These are phyloP conservation scores for Pyrrhoderma noxium DNA, from an alignment of 1,284 basidiomycete species.

Conservation along the genomic window DNA sequence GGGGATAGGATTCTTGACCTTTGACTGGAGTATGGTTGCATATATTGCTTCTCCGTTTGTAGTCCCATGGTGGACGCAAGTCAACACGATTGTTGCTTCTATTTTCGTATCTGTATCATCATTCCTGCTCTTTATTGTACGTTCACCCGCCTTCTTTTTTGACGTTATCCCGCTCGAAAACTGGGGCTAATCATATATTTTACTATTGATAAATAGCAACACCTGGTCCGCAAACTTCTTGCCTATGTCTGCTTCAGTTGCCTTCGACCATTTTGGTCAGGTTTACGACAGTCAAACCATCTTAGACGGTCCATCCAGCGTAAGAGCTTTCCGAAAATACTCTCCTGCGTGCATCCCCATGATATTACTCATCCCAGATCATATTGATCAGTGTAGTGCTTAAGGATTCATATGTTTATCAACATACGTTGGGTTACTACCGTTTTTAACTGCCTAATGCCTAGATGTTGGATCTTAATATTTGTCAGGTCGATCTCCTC, in stretches of 20 bases:
- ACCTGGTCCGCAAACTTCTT: slow-evolving; percentile 61
- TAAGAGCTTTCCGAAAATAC: slow-evolving; percentile 57
- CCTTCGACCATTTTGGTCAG: slow-evolving; percentile 65
- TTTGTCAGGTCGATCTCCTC: no score
- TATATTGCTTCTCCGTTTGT: slow-evolving; percentile 80
- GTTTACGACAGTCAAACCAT: slow-evolving; percentile 60
- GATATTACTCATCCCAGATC: no score
- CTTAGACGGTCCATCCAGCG: slow-evolving; percentile 55
- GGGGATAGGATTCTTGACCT: slow-evolving; percentile 81
- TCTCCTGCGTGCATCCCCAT: slow-evolving; percentile 69
- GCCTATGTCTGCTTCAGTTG: slow-evolving; percentile 54
- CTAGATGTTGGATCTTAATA: no score
- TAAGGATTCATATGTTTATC: no score
- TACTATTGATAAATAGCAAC: slow-evolving; percentile 51
- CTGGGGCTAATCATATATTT: neutral
- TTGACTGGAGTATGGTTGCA: slow-evolving; percentile 87
- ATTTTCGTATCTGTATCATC: slow-evolving; percentile 76
- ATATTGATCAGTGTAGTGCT: no score
- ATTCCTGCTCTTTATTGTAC: slow-evolving; percentile 80
- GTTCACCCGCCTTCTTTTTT: slow-evolving; percentile 25
- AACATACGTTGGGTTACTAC: no score
- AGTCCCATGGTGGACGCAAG: slow-evolving; percentile 93
- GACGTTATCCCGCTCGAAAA: neutral
- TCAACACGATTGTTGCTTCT: slow-evolving; percentile 74
- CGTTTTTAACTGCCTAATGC: no score